A percentile compares a stretch with the other conserved stretches of the same genome.
These are phyloP conservation scores for Verticillium nubilum DNA, from an alignment of 2,329 filamentous ascomycete species.

Conservation along the genomic window DNA sequence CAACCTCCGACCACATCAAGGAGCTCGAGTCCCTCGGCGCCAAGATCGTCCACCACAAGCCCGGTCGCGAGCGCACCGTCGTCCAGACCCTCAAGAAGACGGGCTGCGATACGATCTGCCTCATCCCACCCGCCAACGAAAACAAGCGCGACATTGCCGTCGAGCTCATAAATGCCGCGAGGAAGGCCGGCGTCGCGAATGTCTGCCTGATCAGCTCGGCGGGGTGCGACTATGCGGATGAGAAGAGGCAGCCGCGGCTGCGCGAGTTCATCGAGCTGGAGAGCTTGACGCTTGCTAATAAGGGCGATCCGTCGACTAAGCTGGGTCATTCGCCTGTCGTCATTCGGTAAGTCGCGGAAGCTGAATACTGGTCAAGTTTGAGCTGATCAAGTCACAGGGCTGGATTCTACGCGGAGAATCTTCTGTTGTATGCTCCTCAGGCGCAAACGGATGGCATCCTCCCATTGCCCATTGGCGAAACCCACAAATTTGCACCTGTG, in stretches of 20 bases:
- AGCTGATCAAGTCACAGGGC: constrained; percentile 30
- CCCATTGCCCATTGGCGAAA: constrained; percentile 38
- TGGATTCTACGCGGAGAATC: constrained; percentile 46
- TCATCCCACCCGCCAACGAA: constrained; percentile 40
- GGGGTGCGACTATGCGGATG: constrained; percentile 44
- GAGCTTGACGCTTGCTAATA: constrained; percentile 30
- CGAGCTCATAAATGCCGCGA: constrained; percentile 39
- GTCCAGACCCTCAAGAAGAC: constrained; percentile 31
- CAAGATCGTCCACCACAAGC: constrained; percentile 33
- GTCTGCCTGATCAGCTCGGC: constrained; percentile 41
- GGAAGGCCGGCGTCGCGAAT: constrained; percentile 37
- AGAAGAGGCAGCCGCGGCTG: constrained; percentile 39
- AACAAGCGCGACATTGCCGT: constrained; percentile 38
- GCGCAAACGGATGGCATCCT: constrained; percentile 36
- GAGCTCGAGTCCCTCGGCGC: constrained; percentile 35
- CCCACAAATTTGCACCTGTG: constrained; percentile 44
- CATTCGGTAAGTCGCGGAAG: constrained; percentile 30
- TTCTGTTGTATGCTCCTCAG: constrained; percentile 41
- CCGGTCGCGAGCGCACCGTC: constrained; percentile 32
- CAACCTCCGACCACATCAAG: constrained; percentile 27
- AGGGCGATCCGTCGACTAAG: constrained; percentile 32
- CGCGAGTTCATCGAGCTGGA: constrained; percentile 48
- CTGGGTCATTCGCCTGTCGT: constrained; percentile 38
- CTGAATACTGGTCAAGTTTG: not conserved
- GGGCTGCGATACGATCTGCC: constrained; percentile 40